Percentiles rank a stretch among this genome's conserved stretches.
These are phyloP conservation scores for Halteria grandinella DNA, from an alignment of 73 alveolate genomes.

Conservation along the genomic window DNA sequence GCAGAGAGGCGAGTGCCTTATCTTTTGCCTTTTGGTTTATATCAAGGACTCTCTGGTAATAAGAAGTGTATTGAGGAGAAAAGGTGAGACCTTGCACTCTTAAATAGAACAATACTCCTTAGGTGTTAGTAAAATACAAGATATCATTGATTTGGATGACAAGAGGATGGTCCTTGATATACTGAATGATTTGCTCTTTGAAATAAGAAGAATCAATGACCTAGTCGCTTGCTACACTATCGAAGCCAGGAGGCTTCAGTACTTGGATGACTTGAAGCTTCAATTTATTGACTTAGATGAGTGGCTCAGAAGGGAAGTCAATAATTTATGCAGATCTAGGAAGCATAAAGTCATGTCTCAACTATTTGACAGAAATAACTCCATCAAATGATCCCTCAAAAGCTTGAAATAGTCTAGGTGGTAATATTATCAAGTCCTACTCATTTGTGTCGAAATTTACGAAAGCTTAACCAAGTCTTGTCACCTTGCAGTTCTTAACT, in stretches of 20 bases:
- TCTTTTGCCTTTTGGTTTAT: background rate
- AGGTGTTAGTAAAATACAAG: background rate
- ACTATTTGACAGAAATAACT: too few species aligned
- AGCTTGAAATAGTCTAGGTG: background rate
- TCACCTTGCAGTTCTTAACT: background rate
- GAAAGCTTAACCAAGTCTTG: slow-evolving; percentile 13
- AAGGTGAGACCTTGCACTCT: background rate
- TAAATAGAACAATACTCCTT: background rate
- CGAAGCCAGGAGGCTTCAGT: too few species aligned
- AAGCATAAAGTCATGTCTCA: too few species aligned
- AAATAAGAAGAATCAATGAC: too few species aligned
- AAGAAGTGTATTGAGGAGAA: background rate
- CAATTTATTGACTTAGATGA: too few species aligned
- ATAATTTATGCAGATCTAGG: too few species aligned
- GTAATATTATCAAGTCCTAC: background rate
- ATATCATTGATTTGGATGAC: slow-evolving; percentile 17
- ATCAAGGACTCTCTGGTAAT: slow-evolving; percentile 18
- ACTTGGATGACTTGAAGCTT: too few species aligned
- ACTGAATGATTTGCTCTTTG: background rate
- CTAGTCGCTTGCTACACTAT: too few species aligned
- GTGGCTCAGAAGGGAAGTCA: too few species aligned
- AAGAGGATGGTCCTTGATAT: background rate
- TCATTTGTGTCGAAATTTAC: background rate
- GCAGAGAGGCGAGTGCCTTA: background rate
- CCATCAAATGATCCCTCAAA: too few species aligned